Conservation (phyloP, 2,329 filamentous ascomycete species). For the Alternaria atra region DNA sequence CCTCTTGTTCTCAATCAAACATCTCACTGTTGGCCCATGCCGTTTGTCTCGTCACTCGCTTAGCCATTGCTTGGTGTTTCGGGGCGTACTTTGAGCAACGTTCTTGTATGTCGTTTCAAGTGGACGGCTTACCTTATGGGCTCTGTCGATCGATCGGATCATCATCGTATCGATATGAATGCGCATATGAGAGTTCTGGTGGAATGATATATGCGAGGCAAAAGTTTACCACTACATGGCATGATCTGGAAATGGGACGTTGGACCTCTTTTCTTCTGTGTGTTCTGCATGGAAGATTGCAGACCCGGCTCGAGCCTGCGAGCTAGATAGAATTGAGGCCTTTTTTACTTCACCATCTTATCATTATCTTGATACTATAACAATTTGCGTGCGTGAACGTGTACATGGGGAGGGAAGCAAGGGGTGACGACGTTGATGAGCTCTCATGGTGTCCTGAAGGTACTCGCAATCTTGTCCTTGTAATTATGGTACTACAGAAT, state of each 20-base stretch:
- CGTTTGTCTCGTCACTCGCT: slow-evolving; percentile 11
- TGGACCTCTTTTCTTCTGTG: background rate
- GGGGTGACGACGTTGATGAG: too few species aligned
- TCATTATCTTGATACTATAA: background rate
- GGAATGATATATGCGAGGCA: slow-evolving; percentile 9
- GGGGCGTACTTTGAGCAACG: slow-evolving; percentile 3
- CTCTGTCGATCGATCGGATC: slow-evolving; percentile 12
- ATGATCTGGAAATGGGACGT: background rate
- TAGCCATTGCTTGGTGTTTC: slow-evolving; percentile 12
- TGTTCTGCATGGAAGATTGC: background rate
- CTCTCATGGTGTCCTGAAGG: too few species aligned
- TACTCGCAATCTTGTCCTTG: too few species aligned
- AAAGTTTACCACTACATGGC: slow-evolving; percentile 4
- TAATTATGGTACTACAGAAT: too few species aligned
- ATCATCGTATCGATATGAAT: slow-evolving; percentile 14
- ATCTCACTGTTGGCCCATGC: background rate
- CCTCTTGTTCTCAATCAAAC: slow-evolving; percentile 2
- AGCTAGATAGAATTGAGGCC: slow-evolving; percentile 3
- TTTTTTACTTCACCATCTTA: background rate
- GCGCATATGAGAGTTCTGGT: slow-evolving; percentile 1
- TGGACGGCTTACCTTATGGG: background rate
- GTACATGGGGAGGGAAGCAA: too few species aligned
- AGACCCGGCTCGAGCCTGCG: background rate
- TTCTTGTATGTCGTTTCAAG: slow-evolving; percentile 4
- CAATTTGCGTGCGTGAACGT: background rate